These are phyloP conservation scores for Ascochyta koolunga DNA, from an alignment of 2,329 filamentous ascomycete species.

Conservation along the genomic window DNA sequence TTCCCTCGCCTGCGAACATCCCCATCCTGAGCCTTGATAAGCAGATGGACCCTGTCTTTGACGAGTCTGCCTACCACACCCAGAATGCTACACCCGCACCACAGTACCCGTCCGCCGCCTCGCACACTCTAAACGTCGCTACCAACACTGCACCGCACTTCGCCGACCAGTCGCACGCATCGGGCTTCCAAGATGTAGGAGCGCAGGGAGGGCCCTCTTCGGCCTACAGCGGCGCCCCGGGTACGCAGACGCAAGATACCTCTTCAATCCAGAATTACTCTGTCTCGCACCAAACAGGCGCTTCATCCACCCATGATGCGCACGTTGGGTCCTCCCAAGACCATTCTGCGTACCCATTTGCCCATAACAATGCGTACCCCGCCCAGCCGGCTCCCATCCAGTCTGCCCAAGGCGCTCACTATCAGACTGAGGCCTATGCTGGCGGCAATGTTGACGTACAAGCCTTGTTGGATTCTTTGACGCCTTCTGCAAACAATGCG, in stretches of 20 bases:
- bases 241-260: constrained; percentile 44
- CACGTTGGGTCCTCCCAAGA: constrained; percentile 32
- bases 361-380: constrained; percentile 45
- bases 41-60: constrained; percentile 74
- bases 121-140: constrained; percentile 39
- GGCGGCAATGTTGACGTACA: constrained; percentile 53
- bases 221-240: constrained; percentile 35
- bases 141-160: constrained; percentile 38
- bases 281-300: constrained; percentile 38
- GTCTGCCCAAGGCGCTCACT: constrained; percentile 37
- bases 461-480: constrained; percentile 54
- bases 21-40: constrained; percentile 66
- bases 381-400: constrained; percentile 37
- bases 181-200: constrained; percentile 30
- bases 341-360: constrained; percentile 39
- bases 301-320: constrained; percentile 45
- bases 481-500: constrained; percentile 41
- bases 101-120: constrained; percentile 41
- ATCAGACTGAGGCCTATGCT: constrained; percentile 32
- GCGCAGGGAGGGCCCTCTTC: constrained; percentile 31
- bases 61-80: constrained; percentile 68
- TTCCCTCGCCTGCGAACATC: constrained; percentile 71
- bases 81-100: constrained; percentile 36
- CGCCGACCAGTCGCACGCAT: constrained; percentile 32
- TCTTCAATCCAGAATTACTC: constrained; percentile 48